A percentile compares a stretch with the other conserved stretches of the same genome.
phyloP scores from a whole-genome alignment of 2,329 filamentous ascomycete genomes.

The Colletotrichum acutatum region DNA sequence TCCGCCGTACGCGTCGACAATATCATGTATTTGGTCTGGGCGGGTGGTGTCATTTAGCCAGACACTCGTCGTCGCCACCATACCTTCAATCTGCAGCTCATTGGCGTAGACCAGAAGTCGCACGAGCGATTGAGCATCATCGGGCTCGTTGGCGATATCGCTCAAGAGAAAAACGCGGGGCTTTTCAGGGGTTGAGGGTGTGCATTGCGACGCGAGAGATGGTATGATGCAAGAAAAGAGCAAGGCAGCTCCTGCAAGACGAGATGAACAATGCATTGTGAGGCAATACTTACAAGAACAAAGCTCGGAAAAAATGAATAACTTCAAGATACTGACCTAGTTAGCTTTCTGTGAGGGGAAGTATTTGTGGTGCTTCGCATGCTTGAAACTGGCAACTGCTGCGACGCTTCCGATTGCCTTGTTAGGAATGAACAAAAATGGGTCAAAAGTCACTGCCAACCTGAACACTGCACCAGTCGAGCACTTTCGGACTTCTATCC shows the following conservation, averaged over 20 bases:
- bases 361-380: neutral
- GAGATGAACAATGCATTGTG: neutral
- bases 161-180: conserved; percentile 47
- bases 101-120: conserved; percentile 50
- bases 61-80: conserved; percentile 49
- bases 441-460: neutral
- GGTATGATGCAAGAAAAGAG: neutral
- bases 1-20: conserved; percentile 49
- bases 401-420: neutral
- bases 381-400: neutral
- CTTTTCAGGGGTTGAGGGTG: conserved; percentile 9
- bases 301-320: no score
- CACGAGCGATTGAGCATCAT: conserved; percentile 48
- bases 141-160: conserved; percentile 51
- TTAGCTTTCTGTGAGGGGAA: neutral
- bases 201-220: neutral
- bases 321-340: no score
- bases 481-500: neutral
- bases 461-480: neutral
- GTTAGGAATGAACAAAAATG: neutral
- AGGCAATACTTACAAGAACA: neutral
- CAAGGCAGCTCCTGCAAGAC: neutral
- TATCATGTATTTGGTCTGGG: conserved; percentile 47
- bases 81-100: conserved; percentile 48
- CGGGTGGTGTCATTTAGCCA: conserved; percentile 47